Percentiles rank a stretch among this genome's conserved stretches.
These are phyloP conservation scores for Paraphoma sp. DNA, from an alignment of 2,329 filamentous ascomycete genomes.

Conservation along the genomic window DNA sequence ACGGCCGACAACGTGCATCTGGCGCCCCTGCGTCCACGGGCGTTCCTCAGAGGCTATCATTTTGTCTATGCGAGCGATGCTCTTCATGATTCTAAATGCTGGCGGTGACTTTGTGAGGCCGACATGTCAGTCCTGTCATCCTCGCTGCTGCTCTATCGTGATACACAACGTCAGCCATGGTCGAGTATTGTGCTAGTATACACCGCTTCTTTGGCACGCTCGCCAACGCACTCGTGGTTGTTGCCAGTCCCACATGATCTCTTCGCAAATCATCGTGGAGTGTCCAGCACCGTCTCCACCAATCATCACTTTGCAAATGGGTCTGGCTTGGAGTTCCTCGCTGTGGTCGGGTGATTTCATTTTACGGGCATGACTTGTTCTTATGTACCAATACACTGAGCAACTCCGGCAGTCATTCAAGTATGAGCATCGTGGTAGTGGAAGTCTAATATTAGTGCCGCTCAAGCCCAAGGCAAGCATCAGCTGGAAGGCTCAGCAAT, in stretches of 20 bases:
- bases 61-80: background rate
- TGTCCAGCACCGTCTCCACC: too few relatives aligned
- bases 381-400: too few relatives aligned
- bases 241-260: background rate
- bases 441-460: too few relatives aligned
- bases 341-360: too few relatives aligned
- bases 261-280: background rate
- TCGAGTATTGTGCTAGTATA: background rate
- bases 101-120: background rate
- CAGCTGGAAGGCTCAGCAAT: too few relatives aligned
- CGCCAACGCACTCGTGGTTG: background rate
- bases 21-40: background rate
- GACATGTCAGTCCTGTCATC: background rate
- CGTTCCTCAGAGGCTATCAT: background rate
- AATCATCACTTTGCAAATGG: too few relatives aligned
- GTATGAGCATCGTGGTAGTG: too few relatives aligned
- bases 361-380: too few relatives aligned
- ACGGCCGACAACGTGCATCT: constrained; percentile 21
- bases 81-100: background rate
- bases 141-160: background rate
- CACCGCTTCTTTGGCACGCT: background rate
- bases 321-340: too few relatives aligned
- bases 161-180: background rate
- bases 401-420: too few relatives aligned
- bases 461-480: too few relatives aligned